Conservation (phyloP, 2,329 filamentous ascomycete genomes). For the Colletotrichum australisinense region DNA sequence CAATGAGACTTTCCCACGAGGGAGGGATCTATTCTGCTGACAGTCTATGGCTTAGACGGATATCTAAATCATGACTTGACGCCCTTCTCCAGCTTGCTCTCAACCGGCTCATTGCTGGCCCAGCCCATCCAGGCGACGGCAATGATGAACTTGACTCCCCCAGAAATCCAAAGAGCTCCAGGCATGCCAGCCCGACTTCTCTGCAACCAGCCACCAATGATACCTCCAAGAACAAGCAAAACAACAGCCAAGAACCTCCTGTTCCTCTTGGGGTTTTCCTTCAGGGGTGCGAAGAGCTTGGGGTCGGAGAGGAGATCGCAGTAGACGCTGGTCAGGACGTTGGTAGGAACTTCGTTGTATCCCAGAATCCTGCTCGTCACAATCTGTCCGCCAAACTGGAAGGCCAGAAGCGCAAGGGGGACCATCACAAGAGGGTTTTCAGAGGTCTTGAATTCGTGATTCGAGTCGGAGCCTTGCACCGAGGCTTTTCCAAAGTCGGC, state of each 20-base stretch:
- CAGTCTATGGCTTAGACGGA: background rate
- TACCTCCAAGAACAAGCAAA: conserved; percentile 58
- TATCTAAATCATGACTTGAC: background rate
- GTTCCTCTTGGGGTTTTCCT: conserved; percentile 62
- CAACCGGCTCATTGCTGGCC: conserved; percentile 38
- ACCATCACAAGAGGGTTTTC: conserved; percentile 55
- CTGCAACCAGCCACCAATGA: conserved; percentile 61
- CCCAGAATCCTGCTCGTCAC: conserved; percentile 60
- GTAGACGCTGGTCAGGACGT: conserved; percentile 65
- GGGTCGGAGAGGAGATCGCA: conserved; percentile 65
- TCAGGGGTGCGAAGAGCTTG: conserved; percentile 51
- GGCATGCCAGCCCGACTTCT: conserved; percentile 53
- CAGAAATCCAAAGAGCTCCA: conserved; percentile 57
- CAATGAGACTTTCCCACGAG: background rate
- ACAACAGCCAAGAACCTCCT: conserved; percentile 57
- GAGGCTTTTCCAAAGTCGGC: conserved; percentile 51
- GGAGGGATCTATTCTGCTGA: background rate
- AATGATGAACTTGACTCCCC: conserved; percentile 56
- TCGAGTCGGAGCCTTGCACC: conserved; percentile 34
- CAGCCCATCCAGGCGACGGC: conserved; percentile 49
- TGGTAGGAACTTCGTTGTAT: conserved; percentile 65
- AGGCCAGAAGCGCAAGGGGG: conserved; percentile 60
- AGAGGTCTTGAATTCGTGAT: conserved; percentile 37
- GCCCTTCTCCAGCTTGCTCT: conserved; percentile 32
- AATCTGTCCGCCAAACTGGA: conserved; percentile 66